These are phyloP conservation scores for Diplocarpon rosae DNA, from an alignment of 2,329 filamentous ascomycete species.

Conservation along the genomic window DNA sequence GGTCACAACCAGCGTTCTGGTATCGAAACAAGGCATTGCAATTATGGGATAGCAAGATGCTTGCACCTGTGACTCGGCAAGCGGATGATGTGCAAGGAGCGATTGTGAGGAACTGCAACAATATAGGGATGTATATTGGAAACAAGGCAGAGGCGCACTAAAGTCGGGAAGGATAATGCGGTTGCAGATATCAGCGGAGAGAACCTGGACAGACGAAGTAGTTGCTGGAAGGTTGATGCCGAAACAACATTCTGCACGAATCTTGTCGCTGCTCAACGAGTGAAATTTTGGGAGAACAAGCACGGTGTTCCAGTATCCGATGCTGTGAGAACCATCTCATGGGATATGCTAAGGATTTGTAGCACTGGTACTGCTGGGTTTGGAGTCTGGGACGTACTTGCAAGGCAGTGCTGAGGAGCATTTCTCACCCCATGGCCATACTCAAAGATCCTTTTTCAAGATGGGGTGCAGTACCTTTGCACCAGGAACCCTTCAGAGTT, in stretches of 20 bases:
- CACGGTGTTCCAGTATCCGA: conserved; percentile 31
- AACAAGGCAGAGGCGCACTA: conserved; percentile 26
- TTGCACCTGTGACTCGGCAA: conserved; percentile 35
- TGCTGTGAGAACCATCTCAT: conserved; percentile 33
- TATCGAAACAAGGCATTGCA: conserved; percentile 29
- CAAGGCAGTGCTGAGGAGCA: not conserved
- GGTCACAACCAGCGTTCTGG: conserved; percentile 33
- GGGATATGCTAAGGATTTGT: conserved; percentile 30
- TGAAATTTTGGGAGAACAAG: conserved; percentile 31
- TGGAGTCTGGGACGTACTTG: conserved; percentile 29
- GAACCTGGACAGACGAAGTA: conserved; percentile 21
- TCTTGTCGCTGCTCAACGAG: conserved; percentile 31
- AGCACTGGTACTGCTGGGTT: conserved; percentile 25
- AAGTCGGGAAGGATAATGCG: conserved; percentile 29
- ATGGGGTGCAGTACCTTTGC: no score
- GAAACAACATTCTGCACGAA: conserved; percentile 36
- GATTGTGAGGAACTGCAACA: conserved; percentile 29
- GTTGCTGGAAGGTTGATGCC: conserved; percentile 23
- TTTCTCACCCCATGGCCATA: not conserved
- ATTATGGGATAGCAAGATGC: conserved; percentile 19
- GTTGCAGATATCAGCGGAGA: conserved; percentile 30
- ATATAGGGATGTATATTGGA: conserved; percentile 27
- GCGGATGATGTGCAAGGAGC: conserved; percentile 30
- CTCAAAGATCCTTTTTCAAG: no score
- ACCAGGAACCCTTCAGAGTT: no score